These are phyloP conservation scores for Aspergillus aculeatus DNA, from an alignment of 2,329 filamentous ascomycete species.

Conservation along the genomic window DNA sequence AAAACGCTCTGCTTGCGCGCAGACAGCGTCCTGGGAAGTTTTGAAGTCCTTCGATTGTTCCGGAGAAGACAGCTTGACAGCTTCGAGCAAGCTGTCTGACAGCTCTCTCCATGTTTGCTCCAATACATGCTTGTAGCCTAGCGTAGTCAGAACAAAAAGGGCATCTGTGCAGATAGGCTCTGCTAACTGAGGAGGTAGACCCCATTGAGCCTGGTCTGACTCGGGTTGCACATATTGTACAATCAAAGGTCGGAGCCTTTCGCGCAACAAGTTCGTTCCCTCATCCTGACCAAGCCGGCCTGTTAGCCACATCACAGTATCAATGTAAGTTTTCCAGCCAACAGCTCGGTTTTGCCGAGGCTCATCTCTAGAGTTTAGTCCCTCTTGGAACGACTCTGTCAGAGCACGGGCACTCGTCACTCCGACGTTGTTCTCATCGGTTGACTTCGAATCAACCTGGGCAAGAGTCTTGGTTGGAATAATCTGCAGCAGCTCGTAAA, in stretches of 20 bases:
- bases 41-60: conserved; percentile 77
- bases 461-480: conserved; percentile 54
- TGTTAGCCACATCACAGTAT: conserved; percentile 57
- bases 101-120: conserved; percentile 62
- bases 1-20: conserved; percentile 66
- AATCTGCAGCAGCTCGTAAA: conserved; percentile 60
- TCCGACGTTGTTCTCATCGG: conserved; percentile 24
- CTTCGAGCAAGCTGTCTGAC: conserved; percentile 61
- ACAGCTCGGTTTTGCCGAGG: conserved; percentile 63
- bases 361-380: conserved; percentile 73
- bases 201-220: conserved; percentile 50
- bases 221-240: conserved; percentile 53
- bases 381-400: conserved; percentile 66
- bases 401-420: conserved; percentile 60
- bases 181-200: conserved; percentile 44
- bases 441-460: conserved; percentile 24
- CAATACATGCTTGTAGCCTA: conserved; percentile 50
- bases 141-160: conserved; percentile 37
- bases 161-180: conserved; percentile 41
- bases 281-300: conserved; percentile 50
- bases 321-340: conserved; percentile 75
- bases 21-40: conserved; percentile 68
- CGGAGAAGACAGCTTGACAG: conserved; percentile 72
- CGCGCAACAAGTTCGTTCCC: conserved; percentile 45
- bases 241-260: conserved; percentile 54